Percentiles rank a stretch among this genome's conserved stretches.
Evolutionary conservation across 2,329 filamentous ascomycete genomes (phyloP).

Genomic region (Cadophora luteo-olivacea): DNA sequence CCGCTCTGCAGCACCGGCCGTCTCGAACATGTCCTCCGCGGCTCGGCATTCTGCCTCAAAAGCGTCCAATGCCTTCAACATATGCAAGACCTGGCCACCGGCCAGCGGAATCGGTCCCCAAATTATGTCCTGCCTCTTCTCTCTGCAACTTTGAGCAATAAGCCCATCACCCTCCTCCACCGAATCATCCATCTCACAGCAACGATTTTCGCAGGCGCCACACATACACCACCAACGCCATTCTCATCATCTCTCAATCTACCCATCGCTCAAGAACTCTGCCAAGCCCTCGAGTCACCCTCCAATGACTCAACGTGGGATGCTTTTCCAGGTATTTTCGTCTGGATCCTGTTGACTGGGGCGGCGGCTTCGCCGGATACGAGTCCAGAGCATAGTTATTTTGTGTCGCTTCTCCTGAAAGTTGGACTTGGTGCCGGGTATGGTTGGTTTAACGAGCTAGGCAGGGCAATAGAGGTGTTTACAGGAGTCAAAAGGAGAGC

Average conservation of each 20-base stretch:
- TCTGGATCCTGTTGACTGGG: constrained; percentile 22
- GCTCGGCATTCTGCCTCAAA: constrained; percentile 17
- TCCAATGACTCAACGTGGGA: constrained; percentile 23
- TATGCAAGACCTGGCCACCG: constrained; percentile 11
- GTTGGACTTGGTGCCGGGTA: constrained; percentile 23
- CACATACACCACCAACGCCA: constrained; percentile 11
- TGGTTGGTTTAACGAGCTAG: constrained; percentile 65
- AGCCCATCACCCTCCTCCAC: constrained; percentile 6
- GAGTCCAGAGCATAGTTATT: constrained; percentile 15
- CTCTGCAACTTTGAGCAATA: neutral
- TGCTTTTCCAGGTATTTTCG: constrained; percentile 23
- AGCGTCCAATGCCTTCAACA: constrained; percentile 18
- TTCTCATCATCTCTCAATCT: constrained; percentile 19
- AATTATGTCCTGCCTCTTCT: neutral
- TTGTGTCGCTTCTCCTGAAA: constrained; percentile 20
- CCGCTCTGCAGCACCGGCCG: constrained; percentile 5
- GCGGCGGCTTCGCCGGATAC: constrained; percentile 13
- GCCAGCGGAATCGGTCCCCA: neutral
- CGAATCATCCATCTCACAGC: constrained; percentile 23
- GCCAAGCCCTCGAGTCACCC: constrained; percentile 20
- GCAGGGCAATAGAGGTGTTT: constrained; percentile 72
- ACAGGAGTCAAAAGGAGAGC: constrained; percentile 6
- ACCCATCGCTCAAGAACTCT: constrained; percentile 5
- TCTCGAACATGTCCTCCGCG: constrained; percentile 4
- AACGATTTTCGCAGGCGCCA: constrained; percentile 14